Percentiles rank a stretch among this genome's conserved stretches.
Conservation (phyloP, 768 basidiomycete genomes). For the Pluteus cervinus region DNA sequence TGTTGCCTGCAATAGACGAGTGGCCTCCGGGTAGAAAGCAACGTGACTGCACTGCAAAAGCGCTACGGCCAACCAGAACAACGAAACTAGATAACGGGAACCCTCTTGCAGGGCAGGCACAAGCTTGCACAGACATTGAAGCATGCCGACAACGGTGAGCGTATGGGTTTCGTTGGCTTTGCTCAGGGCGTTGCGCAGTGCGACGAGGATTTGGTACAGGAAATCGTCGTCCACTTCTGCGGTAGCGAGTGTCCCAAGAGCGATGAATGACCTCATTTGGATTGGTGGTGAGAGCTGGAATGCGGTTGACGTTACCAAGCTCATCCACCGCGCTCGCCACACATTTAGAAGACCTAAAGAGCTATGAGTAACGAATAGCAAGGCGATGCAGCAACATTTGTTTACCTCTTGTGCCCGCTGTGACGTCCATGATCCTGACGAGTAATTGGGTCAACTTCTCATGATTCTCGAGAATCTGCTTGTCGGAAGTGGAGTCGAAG, state of each 20-base stretch:
- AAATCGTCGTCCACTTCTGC: constrained; percentile 90
- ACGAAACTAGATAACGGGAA: constrained; percentile 65
- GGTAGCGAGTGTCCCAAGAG: constrained; percentile 75
- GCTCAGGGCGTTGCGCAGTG: constrained; percentile 66
- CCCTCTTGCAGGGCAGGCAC: constrained; percentile 62
- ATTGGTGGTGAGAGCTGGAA: constrained; percentile 86
- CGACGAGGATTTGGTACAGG: constrained; percentile 88
- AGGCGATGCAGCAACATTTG: not conserved
- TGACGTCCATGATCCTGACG: constrained; percentile 53
- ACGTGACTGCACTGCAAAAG: constrained; percentile 75
- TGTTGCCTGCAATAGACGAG: constrained; percentile 58
- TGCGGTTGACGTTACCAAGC: constrained; percentile 78
- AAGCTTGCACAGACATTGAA: constrained; percentile 77
- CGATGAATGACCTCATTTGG: constrained; percentile 84
- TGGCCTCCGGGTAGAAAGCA: constrained; percentile 63
- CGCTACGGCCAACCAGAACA: constrained; percentile 88
- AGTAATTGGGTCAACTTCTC: constrained; percentile 64
- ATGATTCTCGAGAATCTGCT: constrained; percentile 53
- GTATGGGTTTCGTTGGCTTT: constrained; percentile 68
- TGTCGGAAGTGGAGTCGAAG: constrained; percentile 49
- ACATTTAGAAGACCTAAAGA: constrained; percentile 67
- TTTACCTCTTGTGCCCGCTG: constrained; percentile 66
- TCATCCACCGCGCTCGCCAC: constrained; percentile 94
- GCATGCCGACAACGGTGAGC: constrained; percentile 76
- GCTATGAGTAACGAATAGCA: constrained; percentile 3